Evolutionary conservation across 2,329 filamentous ascomycete species (phyloP).

Genomic region (Chrysoporthe deuterocubensis): DNA sequence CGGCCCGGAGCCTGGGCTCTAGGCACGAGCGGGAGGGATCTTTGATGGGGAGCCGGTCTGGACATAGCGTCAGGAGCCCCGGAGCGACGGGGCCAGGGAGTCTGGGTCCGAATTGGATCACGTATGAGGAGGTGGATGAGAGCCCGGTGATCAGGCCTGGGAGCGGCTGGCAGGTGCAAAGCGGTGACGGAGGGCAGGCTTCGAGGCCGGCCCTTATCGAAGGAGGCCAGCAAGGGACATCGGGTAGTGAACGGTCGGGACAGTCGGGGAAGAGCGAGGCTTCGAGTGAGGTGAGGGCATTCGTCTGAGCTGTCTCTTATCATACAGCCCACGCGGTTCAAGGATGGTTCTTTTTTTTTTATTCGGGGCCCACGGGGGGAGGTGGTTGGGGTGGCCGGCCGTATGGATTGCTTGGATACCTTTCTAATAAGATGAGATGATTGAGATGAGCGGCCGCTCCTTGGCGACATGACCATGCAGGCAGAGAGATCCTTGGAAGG

Average conservation of each 20-base stretch:
- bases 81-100: neutral
- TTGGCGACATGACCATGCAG: neutral
- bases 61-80: slow-evolving; percentile 1
- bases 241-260: neutral
- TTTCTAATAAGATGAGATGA: neutral
- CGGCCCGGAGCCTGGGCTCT: neutral
- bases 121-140: slow-evolving; percentile 8
- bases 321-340: neutral
- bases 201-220: neutral
- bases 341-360: neutral
- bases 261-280: neutral
- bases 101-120: slow-evolving; percentile 9
- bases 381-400: neutral
- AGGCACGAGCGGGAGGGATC: neutral
- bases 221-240: neutral
- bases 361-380: neutral
- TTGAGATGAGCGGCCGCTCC: neutral
- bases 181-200: neutral
- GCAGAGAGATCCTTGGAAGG: neutral
- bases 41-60: slow-evolving; percentile 3
- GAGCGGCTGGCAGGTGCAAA: neutral
- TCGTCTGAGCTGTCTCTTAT: neutral
- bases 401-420: neutral
- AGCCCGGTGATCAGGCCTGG: neutral
- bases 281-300: slow-evolving; percentile 11